Evolutionary conservation across 768 basidiomycete species (phyloP).

Genomic region (Calocybe cyanea): DNA sequence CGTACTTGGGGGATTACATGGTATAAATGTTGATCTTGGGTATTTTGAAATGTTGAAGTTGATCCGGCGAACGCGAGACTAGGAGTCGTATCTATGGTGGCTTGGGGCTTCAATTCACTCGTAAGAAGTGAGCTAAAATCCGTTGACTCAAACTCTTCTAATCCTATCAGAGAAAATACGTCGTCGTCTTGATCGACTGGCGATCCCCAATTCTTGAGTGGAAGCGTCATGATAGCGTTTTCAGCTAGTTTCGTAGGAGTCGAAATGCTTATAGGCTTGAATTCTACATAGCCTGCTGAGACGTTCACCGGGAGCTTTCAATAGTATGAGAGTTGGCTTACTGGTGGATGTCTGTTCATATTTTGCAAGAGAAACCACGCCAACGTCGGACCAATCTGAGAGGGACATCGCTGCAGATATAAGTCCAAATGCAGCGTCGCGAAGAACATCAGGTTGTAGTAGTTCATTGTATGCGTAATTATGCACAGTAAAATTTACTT

Average conservation of each 20-base stretch:
- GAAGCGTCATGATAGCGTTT: too few relatives aligned
- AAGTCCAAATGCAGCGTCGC: neutral
- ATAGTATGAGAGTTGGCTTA: neutral
- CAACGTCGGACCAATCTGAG: slow-evolving; percentile 1
- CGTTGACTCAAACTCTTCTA: slow-evolving; percentile 42
- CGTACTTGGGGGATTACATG: slow-evolving; percentile 44
- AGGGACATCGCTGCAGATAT: slow-evolving; percentile 4
- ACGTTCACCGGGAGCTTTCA: too few relatives aligned
- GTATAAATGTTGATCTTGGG: slow-evolving; percentile 31
- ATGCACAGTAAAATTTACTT: slow-evolving; percentile 7
- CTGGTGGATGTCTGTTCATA: neutral
- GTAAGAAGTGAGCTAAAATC: slow-evolving; percentile 20
- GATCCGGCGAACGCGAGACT: neutral
- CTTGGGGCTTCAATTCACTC: too few relatives aligned
- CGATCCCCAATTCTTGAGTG: slow-evolving; percentile 38
- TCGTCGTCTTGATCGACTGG: slow-evolving; percentile 29
- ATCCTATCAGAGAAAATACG: slow-evolving; percentile 28
- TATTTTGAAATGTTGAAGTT: slow-evolving; percentile 24
- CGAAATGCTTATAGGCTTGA: too few relatives aligned
- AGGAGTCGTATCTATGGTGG: neutral
- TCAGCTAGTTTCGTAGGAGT: too few relatives aligned
- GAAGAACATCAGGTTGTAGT: neutral
- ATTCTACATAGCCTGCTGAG: too few relatives aligned
- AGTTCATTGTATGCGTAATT: slow-evolving; percentile 1
- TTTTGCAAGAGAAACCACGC: neutral